phyloP scores from a whole-genome alignment of 176 grass and related monocot genomes.

The Zoysia pacifica region DNA sequence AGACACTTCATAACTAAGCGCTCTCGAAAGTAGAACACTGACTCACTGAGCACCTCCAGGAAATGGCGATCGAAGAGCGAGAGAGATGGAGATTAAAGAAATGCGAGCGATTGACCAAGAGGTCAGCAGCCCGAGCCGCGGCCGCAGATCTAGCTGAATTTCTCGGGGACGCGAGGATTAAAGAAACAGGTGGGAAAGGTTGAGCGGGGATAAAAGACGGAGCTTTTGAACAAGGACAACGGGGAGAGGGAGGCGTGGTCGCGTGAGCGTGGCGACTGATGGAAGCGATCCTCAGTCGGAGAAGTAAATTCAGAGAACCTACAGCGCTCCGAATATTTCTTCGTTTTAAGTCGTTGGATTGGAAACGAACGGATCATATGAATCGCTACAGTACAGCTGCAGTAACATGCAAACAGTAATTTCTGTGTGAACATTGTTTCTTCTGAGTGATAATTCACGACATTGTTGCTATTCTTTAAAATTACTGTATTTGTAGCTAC shows the following conservation, averaged over 20 bases:
- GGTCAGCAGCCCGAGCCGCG: slow-evolving; percentile 9
- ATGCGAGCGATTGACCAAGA: slow-evolving; percentile 31
- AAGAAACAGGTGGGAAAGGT: slow-evolving; percentile 21
- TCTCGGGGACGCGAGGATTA: slow-evolving; percentile 16
- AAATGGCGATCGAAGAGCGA: not conserved
- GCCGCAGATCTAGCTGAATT: slow-evolving; percentile 34
- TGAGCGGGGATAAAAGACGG: slow-evolving; percentile 28
- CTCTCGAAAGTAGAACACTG: slow-evolving; percentile 6
- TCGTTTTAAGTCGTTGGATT: too few relatives aligned
- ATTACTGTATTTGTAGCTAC: too few relatives aligned
- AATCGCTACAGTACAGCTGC: too few relatives aligned
- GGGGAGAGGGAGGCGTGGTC: not conserved
- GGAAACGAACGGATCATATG: too few relatives aligned
- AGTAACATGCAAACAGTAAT: too few relatives aligned
- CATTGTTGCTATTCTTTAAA: too few relatives aligned
- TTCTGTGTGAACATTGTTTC: too few relatives aligned
- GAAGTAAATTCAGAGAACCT: too few relatives aligned
- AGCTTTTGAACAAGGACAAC: slow-evolving; percentile 18
- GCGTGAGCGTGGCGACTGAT: slow-evolving; percentile 31
- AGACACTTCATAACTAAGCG: slow-evolving; percentile 26
- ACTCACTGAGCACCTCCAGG: not conserved
- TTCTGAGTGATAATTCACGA: too few relatives aligned
- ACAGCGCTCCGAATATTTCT: too few relatives aligned
- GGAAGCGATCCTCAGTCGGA: too few relatives aligned
- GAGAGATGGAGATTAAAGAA: slow-evolving; percentile 37